Evolutionary conservation across 1,139 yeast species (phyloP).

Genomic region (Williopsis jadinii): DNA sequence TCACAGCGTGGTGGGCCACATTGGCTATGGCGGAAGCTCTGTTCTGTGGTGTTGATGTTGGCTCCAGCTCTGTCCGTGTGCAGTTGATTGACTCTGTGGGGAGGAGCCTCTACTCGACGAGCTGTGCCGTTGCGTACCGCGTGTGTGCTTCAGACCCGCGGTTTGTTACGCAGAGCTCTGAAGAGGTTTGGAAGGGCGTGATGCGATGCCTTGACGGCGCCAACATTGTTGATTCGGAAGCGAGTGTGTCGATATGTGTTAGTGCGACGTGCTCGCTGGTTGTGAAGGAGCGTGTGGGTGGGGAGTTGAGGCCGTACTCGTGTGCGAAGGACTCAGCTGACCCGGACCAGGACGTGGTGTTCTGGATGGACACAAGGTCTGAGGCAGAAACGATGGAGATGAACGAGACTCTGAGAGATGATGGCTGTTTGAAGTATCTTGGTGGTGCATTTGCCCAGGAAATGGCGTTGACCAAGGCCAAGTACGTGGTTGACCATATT

Average conservation of each 20-base stretch:
- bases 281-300: slow-evolving; percentile 23
- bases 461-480: slow-evolving; percentile 49
- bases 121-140: slow-evolving; percentile 22
- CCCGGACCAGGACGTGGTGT: slow-evolving; percentile 34
- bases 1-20: too few species aligned
- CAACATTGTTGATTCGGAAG: too few species aligned
- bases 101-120: slow-evolving; percentile 12
- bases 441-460: slow-evolving; percentile 49
- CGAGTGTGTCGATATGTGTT: slow-evolving; percentile 22
- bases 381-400: slow-evolving; percentile 28
- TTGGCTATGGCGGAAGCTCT: background rate
- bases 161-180: slow-evolving; percentile 37
- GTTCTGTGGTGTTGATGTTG: slow-evolving; percentile 43
- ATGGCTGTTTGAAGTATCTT: slow-evolving; percentile 21
- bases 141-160: slow-evolving; percentile 17
- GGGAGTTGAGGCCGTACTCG: slow-evolving; percentile 23
- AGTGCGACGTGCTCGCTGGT: slow-evolving; percentile 54
- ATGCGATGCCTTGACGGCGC: slow-evolving; percentile 14
- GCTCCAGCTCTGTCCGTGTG: slow-evolving; percentile 43
- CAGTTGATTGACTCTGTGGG: slow-evolving; percentile 24
- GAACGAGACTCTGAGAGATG: slow-evolving; percentile 22
- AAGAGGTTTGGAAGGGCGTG: slow-evolving; percentile 30
- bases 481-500: slow-evolving; percentile 29
- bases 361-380: slow-evolving; percentile 58
- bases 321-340: slow-evolving; percentile 23